A percentile compares a stretch with the other conserved stretches of the same genome.
These are phyloP conservation scores for Colletotrichum sp. DNA, from an alignment of 2,329 filamentous ascomycete species.

Conservation along the genomic window DNA sequence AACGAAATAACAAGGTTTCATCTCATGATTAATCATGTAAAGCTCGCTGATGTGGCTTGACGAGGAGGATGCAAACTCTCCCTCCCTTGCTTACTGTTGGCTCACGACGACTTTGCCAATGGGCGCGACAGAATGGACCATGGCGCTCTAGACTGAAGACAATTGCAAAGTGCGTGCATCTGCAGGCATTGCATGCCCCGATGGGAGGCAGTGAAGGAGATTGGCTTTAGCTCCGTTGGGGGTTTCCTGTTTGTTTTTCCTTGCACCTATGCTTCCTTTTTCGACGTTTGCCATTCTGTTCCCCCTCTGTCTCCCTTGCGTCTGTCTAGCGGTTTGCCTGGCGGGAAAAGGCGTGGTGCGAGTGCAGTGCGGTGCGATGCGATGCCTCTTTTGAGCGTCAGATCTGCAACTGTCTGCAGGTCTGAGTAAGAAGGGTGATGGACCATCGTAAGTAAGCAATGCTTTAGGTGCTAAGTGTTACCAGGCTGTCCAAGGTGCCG, in stretches of 20 bases:
- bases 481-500: background rate
- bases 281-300: background rate
- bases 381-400: background rate
- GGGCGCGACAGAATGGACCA: background rate
- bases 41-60: background rate
- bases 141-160: conserved; percentile 3
- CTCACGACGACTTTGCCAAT: background rate
- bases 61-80: background rate
- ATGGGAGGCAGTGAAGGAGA: background rate
- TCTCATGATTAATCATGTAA: background rate
- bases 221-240: background rate
- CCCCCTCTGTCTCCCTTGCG: background rate
- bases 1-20: conserved; percentile 20
- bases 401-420: background rate
- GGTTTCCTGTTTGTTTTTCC: background rate
- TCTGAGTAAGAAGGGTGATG: background rate
- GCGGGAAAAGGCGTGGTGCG: background rate
- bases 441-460: background rate
- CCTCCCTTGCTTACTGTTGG: conserved; percentile 10
- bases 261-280: background rate
- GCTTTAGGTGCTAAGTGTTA: background rate
- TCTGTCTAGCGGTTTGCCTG: background rate
- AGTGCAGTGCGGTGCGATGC: background rate
- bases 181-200: background rate
- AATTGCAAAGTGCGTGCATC: background rate